Base-by-base conservation (phyloP, 2,329 filamentous ascomycete species). In the Arthrobotrys sphaeroides region DNA sequence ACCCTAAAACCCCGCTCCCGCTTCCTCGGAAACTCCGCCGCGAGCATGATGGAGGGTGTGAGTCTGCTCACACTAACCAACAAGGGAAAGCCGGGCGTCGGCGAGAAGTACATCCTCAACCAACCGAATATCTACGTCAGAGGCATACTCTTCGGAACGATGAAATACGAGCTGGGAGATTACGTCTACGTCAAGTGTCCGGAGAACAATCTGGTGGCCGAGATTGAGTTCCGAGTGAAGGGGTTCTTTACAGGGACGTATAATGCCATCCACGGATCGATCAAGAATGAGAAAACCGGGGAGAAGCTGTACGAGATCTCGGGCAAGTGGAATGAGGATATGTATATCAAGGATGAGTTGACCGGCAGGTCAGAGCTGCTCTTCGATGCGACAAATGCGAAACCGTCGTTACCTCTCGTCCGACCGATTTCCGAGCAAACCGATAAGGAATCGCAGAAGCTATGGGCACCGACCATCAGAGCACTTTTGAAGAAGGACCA, bases 121-220 rank as follows among this genome's bases (percentile, higher is more conserved):
- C 95, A 99, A 81, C 95, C 95, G 16, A 99, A 99, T 84, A 99
- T 99, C 93, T 99, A 99, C 82, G 95, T 94, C 20, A 89, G 95
- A 77, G 94, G 95, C 36, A 98, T 99, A 74, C 86, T 99, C 6
- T 97, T 99, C 80, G 95, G 95, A 53, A 98, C 97, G 83, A 98
- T 99, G 95, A 98, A 97, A 83, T 99, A 98, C 83, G 95, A 99
- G 84, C 88, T 99, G 5, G 95, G 94, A 78, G 94, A 98, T 82
- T 94, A 97, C 84, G 97, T 94, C 82, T 92, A 93, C 80, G 92
- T 99, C 18, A 88, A 90, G 78, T 98, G 95, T 82, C 93, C 94
- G 0, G 94, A 98, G 82, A 88, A 93, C 16, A 90, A 93, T 70
- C 86, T 99, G 16, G 88, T 89, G 24, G 94, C 93, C 74, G 94